A percentile compares a stretch with the other conserved stretches of the same genome.
phyloP scores from a whole-genome alignment of 352 stramenopile species.

The Phytopythium boreale region DNA sequence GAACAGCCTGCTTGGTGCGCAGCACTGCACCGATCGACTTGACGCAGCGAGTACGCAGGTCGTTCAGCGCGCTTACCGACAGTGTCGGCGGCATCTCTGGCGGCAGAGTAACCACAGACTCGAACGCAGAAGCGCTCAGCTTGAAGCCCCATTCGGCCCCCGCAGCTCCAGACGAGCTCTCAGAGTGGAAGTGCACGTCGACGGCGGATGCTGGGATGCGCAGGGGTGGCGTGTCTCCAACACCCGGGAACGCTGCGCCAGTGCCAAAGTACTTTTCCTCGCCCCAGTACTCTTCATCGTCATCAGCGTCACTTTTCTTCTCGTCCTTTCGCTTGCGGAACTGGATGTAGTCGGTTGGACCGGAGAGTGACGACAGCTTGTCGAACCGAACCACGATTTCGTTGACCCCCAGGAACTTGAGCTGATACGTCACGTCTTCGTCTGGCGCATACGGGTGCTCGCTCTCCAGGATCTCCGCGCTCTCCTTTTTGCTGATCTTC shows the following conservation, averaged over 20 bases:
- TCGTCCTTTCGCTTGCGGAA: constrained; percentile 54
- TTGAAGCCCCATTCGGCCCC: constrained; percentile 80
- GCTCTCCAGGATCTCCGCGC: constrained; percentile 73
- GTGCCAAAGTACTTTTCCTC: constrained; percentile 64
- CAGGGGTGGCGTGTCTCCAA: constrained; percentile 50
- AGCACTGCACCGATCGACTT: constrained; percentile 47
- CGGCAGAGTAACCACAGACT: constrained; percentile 44
- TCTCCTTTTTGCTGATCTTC: constrained; percentile 59
- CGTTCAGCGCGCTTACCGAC: constrained; percentile 34
- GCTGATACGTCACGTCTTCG: constrained; percentile 57
- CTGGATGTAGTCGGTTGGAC: constrained; percentile 76
- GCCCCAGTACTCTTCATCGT: constrained; percentile 47
- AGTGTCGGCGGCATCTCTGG: constrained; percentile 54
- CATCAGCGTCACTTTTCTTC: constrained; percentile 8
- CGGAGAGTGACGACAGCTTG: constrained; percentile 58
- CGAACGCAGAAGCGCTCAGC: constrained; percentile 63
- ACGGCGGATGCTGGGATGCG: constrained; percentile 60
- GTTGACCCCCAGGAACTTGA: constrained; percentile 60
- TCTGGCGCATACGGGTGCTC: constrained; percentile 67
- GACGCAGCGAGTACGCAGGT: constrained; percentile 56
- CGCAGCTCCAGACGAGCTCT: constrained; percentile 26
- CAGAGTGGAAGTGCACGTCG: constrained; percentile 72
- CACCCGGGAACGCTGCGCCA: constrained; percentile 62
- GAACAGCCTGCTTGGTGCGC: constrained; percentile 14
- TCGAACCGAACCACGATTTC: constrained; percentile 86